These are phyloP conservation scores for Punctularia strigosozonata DNA, from an alignment of 768 basidiomycete genomes.

Conservation along the genomic window DNA sequence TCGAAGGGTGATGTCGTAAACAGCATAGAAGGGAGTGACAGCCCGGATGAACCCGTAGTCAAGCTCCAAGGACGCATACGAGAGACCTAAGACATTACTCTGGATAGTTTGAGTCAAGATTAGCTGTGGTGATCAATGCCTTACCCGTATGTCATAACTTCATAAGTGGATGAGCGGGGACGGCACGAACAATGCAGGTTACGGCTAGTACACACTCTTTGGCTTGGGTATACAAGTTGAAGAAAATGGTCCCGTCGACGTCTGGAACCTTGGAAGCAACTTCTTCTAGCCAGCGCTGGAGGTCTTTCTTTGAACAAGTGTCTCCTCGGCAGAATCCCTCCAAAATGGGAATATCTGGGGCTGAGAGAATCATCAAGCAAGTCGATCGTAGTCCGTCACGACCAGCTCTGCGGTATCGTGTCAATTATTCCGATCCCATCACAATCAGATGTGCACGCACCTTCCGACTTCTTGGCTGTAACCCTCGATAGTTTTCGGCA, in stretches of 20 bases:
- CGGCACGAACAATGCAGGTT: neutral
- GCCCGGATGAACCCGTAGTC: conserved; percentile 31
- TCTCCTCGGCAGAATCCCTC: conserved; percentile 39
- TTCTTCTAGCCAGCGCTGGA: conserved; percentile 29
- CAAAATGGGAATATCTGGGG: conserved; percentile 30
- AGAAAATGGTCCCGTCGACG: conserved; percentile 25
- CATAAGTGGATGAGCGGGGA: neutral
- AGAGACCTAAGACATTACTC: conserved; percentile 30
- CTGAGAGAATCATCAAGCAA: conserved; percentile 33
- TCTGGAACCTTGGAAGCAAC: conserved; percentile 23
- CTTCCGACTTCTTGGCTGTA: conserved; percentile 35
- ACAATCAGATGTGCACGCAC: too few species aligned
- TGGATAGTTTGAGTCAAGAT: conserved; percentile 8
- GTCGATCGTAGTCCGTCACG: conserved; percentile 28
- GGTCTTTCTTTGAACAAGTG: conserved; percentile 26
- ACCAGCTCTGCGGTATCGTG: too few species aligned
- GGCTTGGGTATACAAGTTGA: conserved; percentile 29
- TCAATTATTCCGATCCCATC: too few species aligned
- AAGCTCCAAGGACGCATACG: conserved; percentile 36
- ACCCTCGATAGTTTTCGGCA: conserved; percentile 36
- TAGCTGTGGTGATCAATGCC: conserved; percentile 1
- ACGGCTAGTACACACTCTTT: conserved; percentile 19
- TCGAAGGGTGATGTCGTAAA: conserved; percentile 26
- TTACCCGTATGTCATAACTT: conserved; percentile 29
- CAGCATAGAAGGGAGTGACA: conserved; percentile 32